phyloP scores from a whole-genome alignment of 345 rosid species.

The Lumnitzera racemosa region DNA sequence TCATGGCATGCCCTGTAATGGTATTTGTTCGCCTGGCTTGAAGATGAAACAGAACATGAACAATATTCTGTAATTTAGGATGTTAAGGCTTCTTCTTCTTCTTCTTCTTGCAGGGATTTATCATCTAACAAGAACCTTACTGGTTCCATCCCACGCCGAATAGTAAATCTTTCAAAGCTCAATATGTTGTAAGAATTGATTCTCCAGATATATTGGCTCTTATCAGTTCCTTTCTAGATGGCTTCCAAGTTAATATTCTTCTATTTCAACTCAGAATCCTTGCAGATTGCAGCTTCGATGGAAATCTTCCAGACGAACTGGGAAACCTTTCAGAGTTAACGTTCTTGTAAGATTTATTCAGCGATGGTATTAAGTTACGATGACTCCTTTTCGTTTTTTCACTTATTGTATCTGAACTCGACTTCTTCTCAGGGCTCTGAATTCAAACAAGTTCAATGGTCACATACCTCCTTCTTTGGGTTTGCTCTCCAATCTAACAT shows the following conservation, averaged over 20 bases:
- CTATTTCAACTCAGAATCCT: slow-evolving; percentile 42
- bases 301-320: slow-evolving; percentile 61
- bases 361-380: background rate
- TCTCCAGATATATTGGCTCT: background rate
- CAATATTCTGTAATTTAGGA: background rate
- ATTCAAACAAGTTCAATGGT: slow-evolving; percentile 77
- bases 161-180: slow-evolving; percentile 64
- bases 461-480: slow-evolving; percentile 64
- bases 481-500: slow-evolving; percentile 61
- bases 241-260: background rate
- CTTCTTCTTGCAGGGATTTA: slow-evolving; percentile 48
- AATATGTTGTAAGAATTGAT: slow-evolving; percentile 46
- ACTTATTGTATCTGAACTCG: background rate
- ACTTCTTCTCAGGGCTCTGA: slow-evolving; percentile 55
- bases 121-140: slow-evolving; percentile 62
- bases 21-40: background rate
- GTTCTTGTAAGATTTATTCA: slow-evolving; percentile 51
- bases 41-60: background rate
- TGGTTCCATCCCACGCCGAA: slow-evolving; percentile 59
- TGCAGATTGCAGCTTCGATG: slow-evolving; percentile 74
- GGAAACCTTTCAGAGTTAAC: slow-evolving; percentile 67
- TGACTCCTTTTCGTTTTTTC: background rate
- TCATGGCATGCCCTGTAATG: too few relatives aligned
- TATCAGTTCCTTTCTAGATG: background rate
- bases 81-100: background rate